phyloP scores from a whole-genome alignment of 306 rosid genomes.

The Cucumis melo region DNA sequence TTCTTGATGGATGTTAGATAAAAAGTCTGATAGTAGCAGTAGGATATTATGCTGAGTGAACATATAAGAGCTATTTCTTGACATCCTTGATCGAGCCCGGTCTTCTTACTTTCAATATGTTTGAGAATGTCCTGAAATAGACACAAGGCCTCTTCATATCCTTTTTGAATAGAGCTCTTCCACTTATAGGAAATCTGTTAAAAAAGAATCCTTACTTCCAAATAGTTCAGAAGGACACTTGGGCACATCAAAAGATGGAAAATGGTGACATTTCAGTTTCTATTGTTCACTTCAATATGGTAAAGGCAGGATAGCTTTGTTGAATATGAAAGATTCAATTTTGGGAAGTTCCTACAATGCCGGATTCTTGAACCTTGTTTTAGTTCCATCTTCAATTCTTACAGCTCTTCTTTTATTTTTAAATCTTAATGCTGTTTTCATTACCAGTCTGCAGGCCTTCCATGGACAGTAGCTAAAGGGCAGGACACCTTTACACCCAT shows the following conservation, averaged over 20 bases:
- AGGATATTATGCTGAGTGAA: background rate
- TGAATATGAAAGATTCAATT: background rate
- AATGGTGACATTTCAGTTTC: background rate
- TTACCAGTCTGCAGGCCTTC: slow-evolving; percentile 91
- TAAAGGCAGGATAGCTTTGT: background rate
- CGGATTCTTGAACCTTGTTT: background rate
- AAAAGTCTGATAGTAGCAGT: background rate
- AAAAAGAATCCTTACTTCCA: background rate
- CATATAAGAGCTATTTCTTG: background rate
- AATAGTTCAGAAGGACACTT: background rate
- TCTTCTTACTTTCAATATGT: background rate
- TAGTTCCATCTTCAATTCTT: background rate
- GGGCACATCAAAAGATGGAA: background rate
- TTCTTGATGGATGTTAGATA: background rate
- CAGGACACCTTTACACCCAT: slow-evolving; percentile 97
- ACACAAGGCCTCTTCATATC: background rate
- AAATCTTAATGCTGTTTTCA: background rate
- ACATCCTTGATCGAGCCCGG: background rate
- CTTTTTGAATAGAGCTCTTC: background rate
- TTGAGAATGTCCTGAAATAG: background rate
- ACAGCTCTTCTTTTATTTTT: background rate
- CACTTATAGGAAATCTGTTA: background rate
- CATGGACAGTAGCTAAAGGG: slow-evolving; percentile 88
- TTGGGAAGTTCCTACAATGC: background rate
- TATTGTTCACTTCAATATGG: background rate